These are phyloP conservation scores for Flaveria robusta DNA, from an alignment of 129 eudicot species.

Conservation along the genomic window DNA sequence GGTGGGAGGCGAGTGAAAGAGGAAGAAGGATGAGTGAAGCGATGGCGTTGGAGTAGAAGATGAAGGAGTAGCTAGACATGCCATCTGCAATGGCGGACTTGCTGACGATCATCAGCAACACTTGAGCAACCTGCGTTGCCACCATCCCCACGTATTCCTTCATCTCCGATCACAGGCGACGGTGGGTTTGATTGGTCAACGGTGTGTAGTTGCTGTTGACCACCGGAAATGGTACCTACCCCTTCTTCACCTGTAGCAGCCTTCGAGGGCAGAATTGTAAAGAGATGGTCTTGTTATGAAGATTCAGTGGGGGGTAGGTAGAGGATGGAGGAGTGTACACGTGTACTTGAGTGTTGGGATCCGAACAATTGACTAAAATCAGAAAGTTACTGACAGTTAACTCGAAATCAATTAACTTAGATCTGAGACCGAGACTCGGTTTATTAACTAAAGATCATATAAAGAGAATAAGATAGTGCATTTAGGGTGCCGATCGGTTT, in stretches of 20 bases:
- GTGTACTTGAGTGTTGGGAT: too few relatives aligned
- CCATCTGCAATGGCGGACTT: constrained; percentile 68
- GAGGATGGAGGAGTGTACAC: too few relatives aligned
- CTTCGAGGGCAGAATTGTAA: not conserved
- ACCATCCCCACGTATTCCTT: constrained; percentile 68
- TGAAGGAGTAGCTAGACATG: constrained; percentile 73
- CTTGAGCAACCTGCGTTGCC: constrained; percentile 63
- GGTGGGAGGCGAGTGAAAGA: constrained; percentile 47
- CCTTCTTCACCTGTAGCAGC: not conserved
- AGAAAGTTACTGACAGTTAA: too few relatives aligned
- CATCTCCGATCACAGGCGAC: constrained; percentile 16
- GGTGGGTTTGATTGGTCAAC: not conserved
- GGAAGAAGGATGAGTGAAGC: constrained; percentile 74
- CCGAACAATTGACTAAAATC: too few relatives aligned
- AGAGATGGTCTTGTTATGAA: too few relatives aligned
- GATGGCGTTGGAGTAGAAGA: constrained; percentile 76
- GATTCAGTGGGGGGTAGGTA: too few relatives aligned
- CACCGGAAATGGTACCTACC: constrained; percentile 9
- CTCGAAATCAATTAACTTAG: too few relatives aligned
- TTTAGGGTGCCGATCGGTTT: too few relatives aligned
- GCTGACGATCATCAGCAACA: constrained; percentile 59
- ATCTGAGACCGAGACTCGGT: too few relatives aligned
- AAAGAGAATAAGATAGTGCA: too few relatives aligned
- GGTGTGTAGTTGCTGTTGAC: not conserved
- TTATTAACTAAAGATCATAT: too few relatives aligned